Percentiles rank a stretch among this genome's conserved stretches.
phyloP scores from a whole-genome alignment of 2,329 filamentous ascomycete species.

The Stagonosporopsis chrysanthemi region DNA sequence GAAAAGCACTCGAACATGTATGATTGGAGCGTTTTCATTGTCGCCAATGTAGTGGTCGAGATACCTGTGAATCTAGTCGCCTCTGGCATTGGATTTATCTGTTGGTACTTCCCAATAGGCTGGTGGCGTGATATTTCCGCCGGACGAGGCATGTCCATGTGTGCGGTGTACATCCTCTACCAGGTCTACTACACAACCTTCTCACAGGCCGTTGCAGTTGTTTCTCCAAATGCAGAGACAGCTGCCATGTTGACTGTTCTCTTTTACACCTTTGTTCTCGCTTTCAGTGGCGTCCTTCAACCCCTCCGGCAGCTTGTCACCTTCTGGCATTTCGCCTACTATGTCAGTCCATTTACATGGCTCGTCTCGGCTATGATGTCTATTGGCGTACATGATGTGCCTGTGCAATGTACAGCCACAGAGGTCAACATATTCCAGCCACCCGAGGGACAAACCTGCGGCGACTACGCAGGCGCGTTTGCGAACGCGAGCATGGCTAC shows the following conservation, averaged over 20 bases:
- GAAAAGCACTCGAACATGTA: constrained; percentile 83
- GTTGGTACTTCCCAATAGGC: constrained; percentile 80
- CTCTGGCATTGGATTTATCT: constrained; percentile 73
- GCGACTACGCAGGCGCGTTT: constrained; percentile 49
- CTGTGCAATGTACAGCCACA: constrained; percentile 71
- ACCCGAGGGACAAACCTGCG: constrained; percentile 55
- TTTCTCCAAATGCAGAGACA: constrained; percentile 61
- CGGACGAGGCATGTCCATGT: constrained; percentile 75
- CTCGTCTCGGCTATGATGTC: constrained; percentile 76
- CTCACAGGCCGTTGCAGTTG: constrained; percentile 7
- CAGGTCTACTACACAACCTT: constrained; percentile 80
- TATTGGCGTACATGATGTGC: constrained; percentile 71
- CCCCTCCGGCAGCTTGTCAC: constrained; percentile 67
- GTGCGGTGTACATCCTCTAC: constrained; percentile 74
- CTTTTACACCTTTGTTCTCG: constrained; percentile 60
- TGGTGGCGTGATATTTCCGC: constrained; percentile 70
- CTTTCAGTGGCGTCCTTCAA: constrained; percentile 74
- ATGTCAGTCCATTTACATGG: constrained; percentile 83
- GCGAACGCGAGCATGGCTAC: constrained; percentile 47
- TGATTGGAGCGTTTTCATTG: constrained; percentile 80
- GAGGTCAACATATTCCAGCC: constrained; percentile 75
- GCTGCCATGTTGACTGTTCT: constrained; percentile 69
- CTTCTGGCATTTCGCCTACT: constrained; percentile 89
- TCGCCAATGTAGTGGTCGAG: constrained; percentile 80
- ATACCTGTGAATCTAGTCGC: constrained; percentile 79